These are phyloP conservation scores for Pichia cabralensis DNA, from an alignment of 805 yeast genomes.

Conservation along the genomic window DNA sequence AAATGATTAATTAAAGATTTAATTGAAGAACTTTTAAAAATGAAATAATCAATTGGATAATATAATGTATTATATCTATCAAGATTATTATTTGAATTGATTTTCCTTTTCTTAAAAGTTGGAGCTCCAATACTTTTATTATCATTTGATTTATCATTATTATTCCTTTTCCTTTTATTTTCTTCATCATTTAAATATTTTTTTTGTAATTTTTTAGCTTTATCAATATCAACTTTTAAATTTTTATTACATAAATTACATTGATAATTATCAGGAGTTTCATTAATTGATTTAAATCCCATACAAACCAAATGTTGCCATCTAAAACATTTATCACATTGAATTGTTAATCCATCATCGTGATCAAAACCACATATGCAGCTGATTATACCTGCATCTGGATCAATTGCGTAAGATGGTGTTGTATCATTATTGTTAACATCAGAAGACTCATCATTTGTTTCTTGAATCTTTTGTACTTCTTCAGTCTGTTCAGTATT, in stretches of 20 bases:
- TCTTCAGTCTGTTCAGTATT: neutral
- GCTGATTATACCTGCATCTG: conserved; percentile 78
- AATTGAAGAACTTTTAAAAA: conserved; percentile 31
- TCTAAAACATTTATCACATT: conserved; percentile 83
- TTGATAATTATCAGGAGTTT: conserved; percentile 73
- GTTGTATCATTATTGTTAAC: neutral
- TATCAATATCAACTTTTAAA: conserved; percentile 32
- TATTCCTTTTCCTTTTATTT: conserved; percentile 23
- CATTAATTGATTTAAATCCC: conserved; percentile 58
- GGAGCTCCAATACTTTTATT: conserved; percentile 7
- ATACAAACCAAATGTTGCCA: conserved; percentile 97
- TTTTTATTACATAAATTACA: conserved; percentile 64
- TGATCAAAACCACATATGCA: conserved; percentile 83
- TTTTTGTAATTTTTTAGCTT: conserved; percentile 27
- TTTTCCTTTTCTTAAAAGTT: conserved; percentile 23
- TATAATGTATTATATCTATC: conserved; percentile 46
- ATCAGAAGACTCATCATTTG: conserved; percentile 1
- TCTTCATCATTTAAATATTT: conserved; percentile 18
- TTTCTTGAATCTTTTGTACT: neutral
- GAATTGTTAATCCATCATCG: conserved; percentile 90
- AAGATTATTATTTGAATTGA: conserved; percentile 26
- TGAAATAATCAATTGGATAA: conserved; percentile 34
- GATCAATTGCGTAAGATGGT: conserved; percentile 53
- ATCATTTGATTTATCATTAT: conserved; percentile 2
- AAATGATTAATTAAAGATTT: conserved; percentile 20